These are phyloP conservation scores for Trypanosomatidae sp. DNA, from an alignment of 208 protist species.

Conservation along the genomic window DNA sequence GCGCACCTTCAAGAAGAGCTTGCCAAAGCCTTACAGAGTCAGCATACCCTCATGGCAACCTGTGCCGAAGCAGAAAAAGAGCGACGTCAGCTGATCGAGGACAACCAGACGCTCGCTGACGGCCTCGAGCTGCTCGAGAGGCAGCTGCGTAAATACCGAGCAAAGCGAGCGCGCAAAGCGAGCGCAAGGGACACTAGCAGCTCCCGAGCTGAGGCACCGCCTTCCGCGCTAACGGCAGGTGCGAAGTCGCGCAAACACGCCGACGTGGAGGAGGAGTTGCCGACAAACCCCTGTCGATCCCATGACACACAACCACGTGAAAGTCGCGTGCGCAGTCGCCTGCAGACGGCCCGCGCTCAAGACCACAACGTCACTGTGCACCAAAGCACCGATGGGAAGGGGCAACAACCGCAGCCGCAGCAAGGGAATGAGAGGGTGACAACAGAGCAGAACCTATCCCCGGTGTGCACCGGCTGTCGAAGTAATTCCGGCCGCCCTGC, in stretches of 20 bases:
- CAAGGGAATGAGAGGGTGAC: neutral
- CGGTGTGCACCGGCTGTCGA: neutral
- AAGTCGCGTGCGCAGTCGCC: conserved; percentile 10
- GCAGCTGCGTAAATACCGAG: conserved; percentile 20
- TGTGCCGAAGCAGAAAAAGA: conserved; percentile 22
- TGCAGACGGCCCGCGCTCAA: conserved; percentile 1
- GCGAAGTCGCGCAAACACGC: neutral
- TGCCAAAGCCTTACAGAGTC: conserved; percentile 26
- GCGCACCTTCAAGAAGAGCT: conserved; percentile 19
- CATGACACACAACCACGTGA: neutral
- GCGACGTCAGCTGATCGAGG: conserved; percentile 23
- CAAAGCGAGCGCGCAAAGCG: neutral
- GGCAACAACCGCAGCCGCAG: neutral
- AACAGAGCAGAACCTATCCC: neutral
- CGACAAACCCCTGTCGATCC: neutral
- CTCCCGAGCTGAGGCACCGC: neutral
- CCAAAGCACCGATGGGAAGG: neutral
- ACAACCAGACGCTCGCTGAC: conserved; percentile 41
- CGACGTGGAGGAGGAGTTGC: neutral
- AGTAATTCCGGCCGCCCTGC: neutral
- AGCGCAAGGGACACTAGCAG: neutral
- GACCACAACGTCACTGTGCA: neutral
- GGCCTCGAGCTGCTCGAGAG: conserved; percentile 27
- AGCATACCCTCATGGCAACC: conserved; percentile 22
- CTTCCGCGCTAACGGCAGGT: neutral